Conservation (phyloP, 2,329 filamentous ascomycete genomes). For the Apiospora aurea region DNA sequence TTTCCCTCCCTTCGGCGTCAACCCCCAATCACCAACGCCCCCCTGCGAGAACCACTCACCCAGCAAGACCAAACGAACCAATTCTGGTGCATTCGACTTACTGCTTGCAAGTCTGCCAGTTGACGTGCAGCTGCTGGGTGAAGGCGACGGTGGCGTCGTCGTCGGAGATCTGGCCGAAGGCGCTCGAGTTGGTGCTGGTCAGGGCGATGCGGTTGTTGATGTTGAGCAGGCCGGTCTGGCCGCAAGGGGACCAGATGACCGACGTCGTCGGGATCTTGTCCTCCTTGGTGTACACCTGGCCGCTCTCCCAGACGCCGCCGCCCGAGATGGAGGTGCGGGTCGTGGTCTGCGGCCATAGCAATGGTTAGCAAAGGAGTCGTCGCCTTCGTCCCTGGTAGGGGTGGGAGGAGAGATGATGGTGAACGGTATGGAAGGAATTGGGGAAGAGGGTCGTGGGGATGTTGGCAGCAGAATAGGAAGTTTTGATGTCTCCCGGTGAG, state of each 20-base stretch:
- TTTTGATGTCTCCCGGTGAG: too few relatives aligned
- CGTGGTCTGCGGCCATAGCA: conserved; percentile 41
- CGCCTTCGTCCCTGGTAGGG: too few relatives aligned
- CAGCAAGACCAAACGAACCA: neutral
- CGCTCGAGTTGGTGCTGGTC: conserved; percentile 45
- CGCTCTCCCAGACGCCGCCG: conserved; percentile 49
- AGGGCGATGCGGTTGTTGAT: conserved; percentile 55
- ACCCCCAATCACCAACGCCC: neutral
- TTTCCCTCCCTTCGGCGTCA: too few relatives aligned
- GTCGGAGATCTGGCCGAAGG: conserved; percentile 50
- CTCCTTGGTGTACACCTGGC: conserved; percentile 56
- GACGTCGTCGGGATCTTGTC: conserved; percentile 53
- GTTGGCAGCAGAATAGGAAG: too few relatives aligned
- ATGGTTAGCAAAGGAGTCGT: too few relatives aligned
- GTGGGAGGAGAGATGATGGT: too few relatives aligned
- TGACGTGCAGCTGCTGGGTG: conserved; percentile 52
- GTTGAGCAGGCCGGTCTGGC: conserved; percentile 54
- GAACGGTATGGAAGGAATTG: too few relatives aligned
- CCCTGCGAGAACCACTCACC: too few relatives aligned
- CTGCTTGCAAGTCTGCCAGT: conserved; percentile 45
- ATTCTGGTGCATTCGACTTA: neutral
- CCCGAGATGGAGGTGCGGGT: conserved; percentile 52
- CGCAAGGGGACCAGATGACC: conserved; percentile 54
- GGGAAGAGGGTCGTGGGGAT: too few relatives aligned
- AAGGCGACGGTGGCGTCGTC: conserved; percentile 54